Evolutionary conservation across 2,329 filamentous ascomycete genomes (phyloP), one percentile per base, ranked within the genome.

Genomic region (Ophiostoma ips): DNA sequence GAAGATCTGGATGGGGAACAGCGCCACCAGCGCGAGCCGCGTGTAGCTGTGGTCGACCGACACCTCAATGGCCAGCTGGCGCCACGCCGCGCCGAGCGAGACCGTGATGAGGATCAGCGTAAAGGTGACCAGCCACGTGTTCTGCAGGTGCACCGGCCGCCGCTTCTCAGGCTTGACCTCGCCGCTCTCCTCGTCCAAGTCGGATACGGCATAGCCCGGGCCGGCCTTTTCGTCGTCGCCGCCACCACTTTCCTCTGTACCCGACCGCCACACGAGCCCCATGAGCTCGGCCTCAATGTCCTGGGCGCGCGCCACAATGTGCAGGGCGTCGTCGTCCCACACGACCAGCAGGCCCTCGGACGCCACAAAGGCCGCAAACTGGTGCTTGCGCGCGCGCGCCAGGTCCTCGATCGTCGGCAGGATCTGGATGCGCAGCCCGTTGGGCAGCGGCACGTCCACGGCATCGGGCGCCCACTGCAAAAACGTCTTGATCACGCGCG

Each of bases 311-410:
- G 76, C 67, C 5, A 88, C 71, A 9, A 90, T 68, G 59, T 87
- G 79, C 50, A 82, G 70, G 1, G 84, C 77, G 51, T 89, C 83
- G 56, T 90, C 85, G 56, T 90, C 85, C 86, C 86, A 92, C 1
- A 90, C 84, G 1, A 90, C 69, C 1, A 92, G 68, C 5, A 89
- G 68, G 5, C 77, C 77, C 54, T 85, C 80, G 0, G 76, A 77
- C 2, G 83, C 79, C 38, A 90, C 73, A 61, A 90, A 89, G 8
- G 86, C 85, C 12, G 84, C 85, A 56, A 84, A 88, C 61, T 90
- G 85, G 61, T 87, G 78, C 62, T 87, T 89, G 52, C 84, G 74
- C 5, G 83, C 84, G 37, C 77, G 72, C 0, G 79, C 72, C 4
- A 88, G 71, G 59, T 87, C 83, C 15, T 82, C 76, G 43, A 88